Conservation (phyloP, 192 early-diverging fungal genomes). For the Coemansia sp. region DNA sequence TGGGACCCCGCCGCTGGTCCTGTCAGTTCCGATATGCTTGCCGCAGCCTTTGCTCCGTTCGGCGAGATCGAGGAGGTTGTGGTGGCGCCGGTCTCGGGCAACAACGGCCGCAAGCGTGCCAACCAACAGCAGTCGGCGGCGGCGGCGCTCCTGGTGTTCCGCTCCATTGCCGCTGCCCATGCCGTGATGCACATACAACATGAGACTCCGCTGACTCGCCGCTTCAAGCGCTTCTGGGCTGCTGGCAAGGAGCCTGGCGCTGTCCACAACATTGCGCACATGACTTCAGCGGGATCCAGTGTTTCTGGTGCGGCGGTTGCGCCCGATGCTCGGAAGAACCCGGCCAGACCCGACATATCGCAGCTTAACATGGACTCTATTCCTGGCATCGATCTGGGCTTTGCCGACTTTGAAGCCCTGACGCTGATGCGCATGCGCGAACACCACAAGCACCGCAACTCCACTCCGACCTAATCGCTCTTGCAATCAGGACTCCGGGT, state of each 20-base stretch:
- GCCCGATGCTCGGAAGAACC: background rate
- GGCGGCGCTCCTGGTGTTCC: slow-evolving; percentile 45
- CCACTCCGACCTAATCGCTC: background rate
- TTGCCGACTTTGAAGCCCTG: slow-evolving; percentile 46
- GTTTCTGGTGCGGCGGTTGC: background rate
- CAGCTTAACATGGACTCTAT: slow-evolving; percentile 30
- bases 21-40: slow-evolving; percentile 15
- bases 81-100: slow-evolving; percentile 28
- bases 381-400: slow-evolving; percentile 28
- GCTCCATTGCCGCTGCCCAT: slow-evolving; percentile 36
- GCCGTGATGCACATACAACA: slow-evolving; percentile 32
- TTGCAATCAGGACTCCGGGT: background rate
- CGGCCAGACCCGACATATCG: slow-evolving; percentile 18
- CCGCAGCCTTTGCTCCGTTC: slow-evolving; percentile 23
- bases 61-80: slow-evolving; percentile 47
- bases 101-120: slow-evolving; percentile 5
- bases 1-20: slow-evolving; percentile 15
- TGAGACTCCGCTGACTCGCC: background rate
- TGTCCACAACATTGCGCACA: slow-evolving; percentile 13
- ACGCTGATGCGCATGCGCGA: slow-evolving; percentile 52
- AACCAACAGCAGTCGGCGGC: slow-evolving; percentile 15
- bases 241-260: slow-evolving; percentile 25
- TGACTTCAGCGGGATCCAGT: background rate
- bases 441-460: background rate
- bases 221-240: slow-evolving; percentile 38